Evolutionary conservation across 768 basidiomycete species (phyloP).

Genomic region (Suillus fuscotomentosus): DNA sequence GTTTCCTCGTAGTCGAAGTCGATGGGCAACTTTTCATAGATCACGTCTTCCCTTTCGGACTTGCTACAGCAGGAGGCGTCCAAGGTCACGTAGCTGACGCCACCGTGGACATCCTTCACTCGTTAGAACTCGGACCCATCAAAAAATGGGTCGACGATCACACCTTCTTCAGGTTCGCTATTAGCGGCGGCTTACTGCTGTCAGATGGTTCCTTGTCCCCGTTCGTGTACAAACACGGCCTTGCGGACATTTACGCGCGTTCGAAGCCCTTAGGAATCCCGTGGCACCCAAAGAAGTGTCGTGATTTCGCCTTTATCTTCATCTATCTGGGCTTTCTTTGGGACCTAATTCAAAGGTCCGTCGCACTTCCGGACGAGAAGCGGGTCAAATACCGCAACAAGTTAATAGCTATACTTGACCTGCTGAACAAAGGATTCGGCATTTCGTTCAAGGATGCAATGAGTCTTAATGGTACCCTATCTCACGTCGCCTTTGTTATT

Average conservation of each 20-base stretch:
- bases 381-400: not conserved
- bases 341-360: not conserved
- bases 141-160: not conserved
- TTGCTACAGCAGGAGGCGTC: constrained; percentile 28
- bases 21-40: constrained; percentile 29
- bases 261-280: too few relatives aligned
- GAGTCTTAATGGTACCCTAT: not conserved
- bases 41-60: constrained; percentile 31
- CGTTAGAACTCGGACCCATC: not conserved
- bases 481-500: not conserved
- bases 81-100: constrained; percentile 31
- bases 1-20: constrained; percentile 31
- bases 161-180: not conserved
- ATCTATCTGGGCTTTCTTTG: not conserved
- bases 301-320: not conserved
- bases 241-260: rapidly evolving
- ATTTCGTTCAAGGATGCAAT: not conserved
- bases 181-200: too few relatives aligned
- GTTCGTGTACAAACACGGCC: too few relatives aligned
- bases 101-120: constrained; percentile 18
- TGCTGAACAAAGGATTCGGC: too few relatives aligned
- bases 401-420: rapidly evolving
- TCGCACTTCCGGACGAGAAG: not conserved
- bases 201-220: too few relatives aligned
- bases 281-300: too few relatives aligned